Percentiles rank a stretch among this genome's conserved stretches.
Evolutionary conservation across 2,329 filamentous ascomycete genomes (phyloP).

Genomic region (Beauveria caledonica): DNA sequence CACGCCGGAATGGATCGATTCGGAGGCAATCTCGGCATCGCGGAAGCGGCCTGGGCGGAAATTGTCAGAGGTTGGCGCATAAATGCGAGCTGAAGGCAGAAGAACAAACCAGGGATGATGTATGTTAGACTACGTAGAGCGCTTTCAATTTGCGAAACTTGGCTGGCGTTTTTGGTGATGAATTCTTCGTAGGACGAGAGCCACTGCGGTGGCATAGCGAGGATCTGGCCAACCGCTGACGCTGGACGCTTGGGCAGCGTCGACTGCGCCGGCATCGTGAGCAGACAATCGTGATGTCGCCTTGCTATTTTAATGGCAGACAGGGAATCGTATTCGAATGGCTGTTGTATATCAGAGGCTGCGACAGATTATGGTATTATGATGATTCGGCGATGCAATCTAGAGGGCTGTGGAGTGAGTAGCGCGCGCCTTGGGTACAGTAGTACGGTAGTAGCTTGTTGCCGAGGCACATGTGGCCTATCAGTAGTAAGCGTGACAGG

Average conservation of each 20-base stretch:
- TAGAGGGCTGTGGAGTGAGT: no score
- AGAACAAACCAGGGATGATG: conserved; percentile 70
- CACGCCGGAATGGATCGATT: conserved; percentile 81
- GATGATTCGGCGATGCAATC: no score
- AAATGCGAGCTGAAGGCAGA: background rate
- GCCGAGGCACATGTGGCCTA: no score
- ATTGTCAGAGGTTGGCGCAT: background rate
- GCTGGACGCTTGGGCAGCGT: conserved; percentile 13
- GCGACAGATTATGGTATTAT: no score
- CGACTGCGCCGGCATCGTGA: conserved; percentile 11
- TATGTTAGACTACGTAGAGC: conserved; percentile 89
- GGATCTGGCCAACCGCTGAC: conserved; percentile 27
- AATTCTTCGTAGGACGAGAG: conserved; percentile 74
- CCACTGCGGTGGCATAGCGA: conserved; percentile 57
- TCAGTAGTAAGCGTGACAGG: no score
- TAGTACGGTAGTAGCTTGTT: no score
- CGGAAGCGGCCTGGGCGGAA: conserved; percentile 62
- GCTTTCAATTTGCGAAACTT: conserved; percentile 92
- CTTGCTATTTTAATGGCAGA: no score
- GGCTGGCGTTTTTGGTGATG: conserved; percentile 88
- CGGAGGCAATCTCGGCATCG: conserved; percentile 90
- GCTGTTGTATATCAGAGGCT: no score
- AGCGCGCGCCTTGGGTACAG: no score
- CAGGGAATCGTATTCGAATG: no score
- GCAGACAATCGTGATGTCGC: background rate